Evolutionary conservation across 2,329 filamentous ascomycete species (phyloP).

Genomic region (Dryadomyces quercivorus): DNA sequence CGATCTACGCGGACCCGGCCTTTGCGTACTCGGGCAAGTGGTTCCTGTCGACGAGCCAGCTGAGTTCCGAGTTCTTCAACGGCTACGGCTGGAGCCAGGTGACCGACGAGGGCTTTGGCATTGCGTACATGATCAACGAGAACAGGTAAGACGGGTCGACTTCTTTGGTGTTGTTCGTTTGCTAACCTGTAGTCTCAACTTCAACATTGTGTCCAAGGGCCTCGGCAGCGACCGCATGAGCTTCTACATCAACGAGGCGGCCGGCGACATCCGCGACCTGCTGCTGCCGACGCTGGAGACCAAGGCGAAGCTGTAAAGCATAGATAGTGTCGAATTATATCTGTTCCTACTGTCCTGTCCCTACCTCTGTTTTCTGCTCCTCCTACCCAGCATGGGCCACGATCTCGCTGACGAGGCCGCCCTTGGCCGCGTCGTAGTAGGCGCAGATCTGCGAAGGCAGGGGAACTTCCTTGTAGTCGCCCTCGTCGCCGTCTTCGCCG

Average conservation of each 20-base stretch:
- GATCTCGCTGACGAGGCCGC: constrained; percentile 79
- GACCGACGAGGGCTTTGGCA: constrained; percentile 88
- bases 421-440: constrained; percentile 55
- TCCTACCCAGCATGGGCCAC: constrained; percentile 77
- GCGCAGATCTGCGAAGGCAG: constrained; percentile 84
- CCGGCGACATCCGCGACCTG: constrained; percentile 76
- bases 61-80: constrained; percentile 96
- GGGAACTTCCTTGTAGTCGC: constrained; percentile 78
- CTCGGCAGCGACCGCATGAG: constrained; percentile 87
- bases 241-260: constrained; percentile 90
- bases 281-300: constrained; percentile 69
- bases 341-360: neutral
- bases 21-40: constrained; percentile 75
- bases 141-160: constrained; percentile 54
- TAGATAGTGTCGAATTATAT: neutral
- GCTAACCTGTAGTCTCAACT: constrained; percentile 61
- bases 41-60: constrained; percentile 80
- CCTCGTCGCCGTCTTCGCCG: constrained; percentile 55
- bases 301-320: constrained; percentile 43
- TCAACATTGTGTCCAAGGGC: constrained; percentile 93
- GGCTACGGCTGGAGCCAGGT: constrained; percentile 99
- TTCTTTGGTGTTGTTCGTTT: neutral
- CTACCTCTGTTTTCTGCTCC: neutral
- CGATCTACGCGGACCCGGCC: constrained; percentile 77
- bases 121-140: constrained; percentile 99